Evolutionary conservation across 2,329 filamentous ascomycete species (phyloP).

Genomic region (Cryphonectria naterciae): DNA sequence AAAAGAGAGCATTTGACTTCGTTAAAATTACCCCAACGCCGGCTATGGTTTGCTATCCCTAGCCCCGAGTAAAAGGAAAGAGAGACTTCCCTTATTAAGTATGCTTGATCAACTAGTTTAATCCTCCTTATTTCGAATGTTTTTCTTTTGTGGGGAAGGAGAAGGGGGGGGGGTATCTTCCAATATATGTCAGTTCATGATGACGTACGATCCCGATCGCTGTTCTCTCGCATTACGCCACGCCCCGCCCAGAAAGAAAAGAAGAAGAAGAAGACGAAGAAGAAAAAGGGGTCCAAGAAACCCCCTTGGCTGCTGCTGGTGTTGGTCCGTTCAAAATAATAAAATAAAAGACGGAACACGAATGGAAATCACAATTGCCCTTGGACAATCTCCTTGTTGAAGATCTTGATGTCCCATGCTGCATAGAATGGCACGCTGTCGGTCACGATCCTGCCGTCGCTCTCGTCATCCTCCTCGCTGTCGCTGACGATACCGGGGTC

Average conservation of each 20-base stretch:
- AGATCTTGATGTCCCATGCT: slow-evolving; percentile 56
- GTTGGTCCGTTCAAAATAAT: neutral
- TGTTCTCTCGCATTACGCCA: neutral
- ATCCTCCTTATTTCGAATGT: neutral
- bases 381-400: slow-evolving; percentile 58
- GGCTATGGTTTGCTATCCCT: neutral
- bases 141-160: too few species aligned
- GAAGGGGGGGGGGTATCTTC: neutral
- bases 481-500: slow-evolving; percentile 35
- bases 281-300: neutral
- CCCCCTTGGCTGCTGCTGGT: neutral
- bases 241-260: neutral
- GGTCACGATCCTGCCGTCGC: slow-evolving; percentile 42
- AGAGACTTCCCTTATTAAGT: neutral
- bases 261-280: neutral
- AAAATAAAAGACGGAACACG: neutral
- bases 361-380: slow-evolving; percentile 43
- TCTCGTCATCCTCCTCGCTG: slow-evolving; percentile 39
- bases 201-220: neutral
- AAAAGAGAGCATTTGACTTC: neutral
- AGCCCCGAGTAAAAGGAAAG: neutral
- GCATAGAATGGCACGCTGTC: slow-evolving; percentile 49
- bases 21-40: neutral
- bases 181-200: neutral
- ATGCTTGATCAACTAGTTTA: neutral